Conservation (phyloP, 2,329 filamentous ascomycete species). For the Fusarium mangiferae region DNA sequence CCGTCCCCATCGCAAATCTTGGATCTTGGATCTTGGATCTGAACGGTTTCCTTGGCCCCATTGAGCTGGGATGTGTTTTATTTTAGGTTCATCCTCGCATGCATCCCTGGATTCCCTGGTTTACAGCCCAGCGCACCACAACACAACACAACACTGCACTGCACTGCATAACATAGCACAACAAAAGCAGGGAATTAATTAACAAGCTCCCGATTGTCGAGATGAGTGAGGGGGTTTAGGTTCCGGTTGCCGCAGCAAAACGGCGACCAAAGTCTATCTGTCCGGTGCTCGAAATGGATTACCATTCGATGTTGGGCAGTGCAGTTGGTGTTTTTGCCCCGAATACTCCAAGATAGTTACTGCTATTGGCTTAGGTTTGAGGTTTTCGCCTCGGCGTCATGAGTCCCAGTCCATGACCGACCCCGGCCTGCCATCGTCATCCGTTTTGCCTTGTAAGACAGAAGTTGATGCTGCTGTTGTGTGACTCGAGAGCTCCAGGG, state of each 20-base stretch:
- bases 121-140: background rate
- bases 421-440: conserved; percentile 32
- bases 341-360: background rate
- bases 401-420: conserved; percentile 9
- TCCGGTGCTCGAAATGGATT: background rate
- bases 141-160: background rate
- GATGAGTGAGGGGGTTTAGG: background rate
- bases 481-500: background rate
- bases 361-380: background rate
- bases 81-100: conserved; percentile 10
- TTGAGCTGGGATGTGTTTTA: background rate
- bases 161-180: background rate
- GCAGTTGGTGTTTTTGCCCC: background rate
- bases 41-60: background rate
- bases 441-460: conserved; percentile 14
- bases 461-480: background rate
- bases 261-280: conserved; percentile 12
- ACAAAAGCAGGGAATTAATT: background rate
- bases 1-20: background rate
- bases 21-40: background rate
- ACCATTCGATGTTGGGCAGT: background rate
- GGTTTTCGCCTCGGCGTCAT: conserved; percentile 20
- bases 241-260: background rate
- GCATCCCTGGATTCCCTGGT: conserved; percentile 1
- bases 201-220: background rate